Conservation (phyloP, 495 filamentous ascomycete genomes). For the Podospora conica region DNA sequence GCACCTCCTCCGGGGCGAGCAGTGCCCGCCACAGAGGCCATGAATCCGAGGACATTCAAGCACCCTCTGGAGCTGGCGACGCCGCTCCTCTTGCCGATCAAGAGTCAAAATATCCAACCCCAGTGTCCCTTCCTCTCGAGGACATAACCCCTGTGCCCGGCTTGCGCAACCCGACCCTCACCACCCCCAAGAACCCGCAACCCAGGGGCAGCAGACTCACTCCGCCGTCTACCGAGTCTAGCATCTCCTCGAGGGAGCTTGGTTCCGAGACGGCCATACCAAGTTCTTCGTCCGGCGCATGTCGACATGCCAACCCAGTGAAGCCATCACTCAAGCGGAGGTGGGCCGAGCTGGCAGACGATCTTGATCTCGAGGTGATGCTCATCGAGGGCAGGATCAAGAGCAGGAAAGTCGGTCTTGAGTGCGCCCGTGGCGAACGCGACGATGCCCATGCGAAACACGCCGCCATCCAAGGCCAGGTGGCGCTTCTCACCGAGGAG, state of each 20-base stretch:
- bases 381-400: neutral
- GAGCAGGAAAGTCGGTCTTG: neutral
- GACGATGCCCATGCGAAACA: neutral
- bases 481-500: neutral
- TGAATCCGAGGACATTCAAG: too few relatives aligned
- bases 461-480: neutral
- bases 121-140: neutral
- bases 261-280: neutral
- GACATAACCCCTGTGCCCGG: too few relatives aligned
- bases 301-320: neutral
- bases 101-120: too few relatives aligned
- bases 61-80: too few relatives aligned
- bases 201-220: neutral
- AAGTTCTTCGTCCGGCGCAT: neutral
- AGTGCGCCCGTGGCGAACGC: neutral
- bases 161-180: neutral
- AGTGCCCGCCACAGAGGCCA: too few relatives aligned
- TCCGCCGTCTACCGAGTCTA: neutral
- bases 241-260: neutral
- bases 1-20: neutral
- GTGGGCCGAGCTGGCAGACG: neutral
- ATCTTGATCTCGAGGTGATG: neutral
- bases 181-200: neutral
- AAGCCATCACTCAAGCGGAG: neutral
- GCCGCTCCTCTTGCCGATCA: too few relatives aligned